A percentile compares a stretch with the other conserved stretches of the same genome.
These are phyloP conservation scores for Rubus parviflorus DNA, from an alignment of 306 rosid species.

Conservation along the genomic window DNA sequence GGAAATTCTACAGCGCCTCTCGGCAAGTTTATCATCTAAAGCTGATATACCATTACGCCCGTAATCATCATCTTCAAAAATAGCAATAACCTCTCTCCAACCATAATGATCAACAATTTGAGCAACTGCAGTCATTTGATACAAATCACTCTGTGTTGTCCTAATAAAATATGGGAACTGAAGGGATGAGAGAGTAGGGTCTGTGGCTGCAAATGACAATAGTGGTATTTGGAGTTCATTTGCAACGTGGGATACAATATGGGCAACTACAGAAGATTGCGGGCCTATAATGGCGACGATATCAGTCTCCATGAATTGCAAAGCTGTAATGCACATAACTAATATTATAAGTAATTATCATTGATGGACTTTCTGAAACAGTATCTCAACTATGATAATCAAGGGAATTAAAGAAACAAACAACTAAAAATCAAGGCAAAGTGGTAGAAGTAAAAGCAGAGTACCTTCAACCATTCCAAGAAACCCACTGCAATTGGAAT, in stretches of 20 bases:
- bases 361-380: background rate
- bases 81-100: constrained; percentile 82
- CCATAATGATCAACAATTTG: constrained; percentile 66
- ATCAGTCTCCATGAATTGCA: constrained; percentile 86
- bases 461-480: constrained; percentile 82
- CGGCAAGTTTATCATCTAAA: constrained; percentile 64
- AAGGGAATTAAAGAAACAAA: background rate
- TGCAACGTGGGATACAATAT: constrained; percentile 80
- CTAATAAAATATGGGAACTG: constrained; percentile 87
- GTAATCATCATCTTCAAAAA: constrained; percentile 78
- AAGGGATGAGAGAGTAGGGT: constrained; percentile 80
- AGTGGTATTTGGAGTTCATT: constrained; percentile 83
- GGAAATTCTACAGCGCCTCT: constrained; percentile 68
- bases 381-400: constrained; percentile 3
- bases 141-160: constrained; percentile 72
- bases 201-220: constrained; percentile 88
- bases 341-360: background rate
- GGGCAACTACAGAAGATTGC: constrained; percentile 92
- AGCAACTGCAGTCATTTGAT: constrained; percentile 86
- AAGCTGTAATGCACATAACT: constrained; percentile 49
- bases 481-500: constrained; percentile 84
- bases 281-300: constrained; percentile 81
- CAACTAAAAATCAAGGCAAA: background rate
- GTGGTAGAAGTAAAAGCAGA: constrained; percentile 2
- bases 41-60: constrained; percentile 80